phyloP scores from a whole-genome alignment of 106 monocot genomes.

The Dendrobium huoshanense region DNA sequence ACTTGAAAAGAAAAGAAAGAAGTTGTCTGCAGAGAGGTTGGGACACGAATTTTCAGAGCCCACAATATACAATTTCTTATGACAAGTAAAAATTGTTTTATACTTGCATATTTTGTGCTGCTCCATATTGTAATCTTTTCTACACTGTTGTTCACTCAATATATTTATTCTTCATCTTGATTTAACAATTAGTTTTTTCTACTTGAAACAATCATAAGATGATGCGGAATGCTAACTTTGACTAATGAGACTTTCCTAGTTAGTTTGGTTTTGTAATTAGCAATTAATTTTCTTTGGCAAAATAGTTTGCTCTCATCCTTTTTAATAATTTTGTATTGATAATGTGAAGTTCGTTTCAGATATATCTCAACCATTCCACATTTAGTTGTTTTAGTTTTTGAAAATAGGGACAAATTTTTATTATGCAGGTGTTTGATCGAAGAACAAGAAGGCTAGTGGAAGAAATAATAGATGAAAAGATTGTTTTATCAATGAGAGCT shows the following conservation, averaged over 20 bases:
- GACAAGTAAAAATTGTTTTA: neutral
- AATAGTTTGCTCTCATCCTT: neutral
- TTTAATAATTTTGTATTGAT: neutral
- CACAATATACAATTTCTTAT: no score
- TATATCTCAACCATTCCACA: neutral
- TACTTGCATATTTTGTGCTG: neutral
- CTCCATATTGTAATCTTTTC: neutral
- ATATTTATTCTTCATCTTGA: neutral
- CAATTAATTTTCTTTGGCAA: neutral
- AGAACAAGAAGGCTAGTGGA: slow-evolving; percentile 86
- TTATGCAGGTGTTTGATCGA: slow-evolving; percentile 78
- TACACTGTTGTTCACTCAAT: neutral
- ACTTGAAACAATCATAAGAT: neutral
- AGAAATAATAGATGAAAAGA: slow-evolving; percentile 89
- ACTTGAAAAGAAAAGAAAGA: no score
- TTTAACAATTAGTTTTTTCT: neutral
- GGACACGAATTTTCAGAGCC: no score
- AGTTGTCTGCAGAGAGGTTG: no score
- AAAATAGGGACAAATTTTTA: neutral
- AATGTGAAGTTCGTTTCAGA: neutral
- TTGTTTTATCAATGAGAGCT: slow-evolving; percentile 93
- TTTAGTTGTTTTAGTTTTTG: neutral
- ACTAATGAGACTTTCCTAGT: neutral
- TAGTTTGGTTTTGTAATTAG: neutral
- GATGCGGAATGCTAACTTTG: neutral